A percentile compares a stretch with the other conserved stretches of the same genome.
Conservation (phyloP, 768 basidiomycete species). For the Macrolepiota dolichaula region DNA sequence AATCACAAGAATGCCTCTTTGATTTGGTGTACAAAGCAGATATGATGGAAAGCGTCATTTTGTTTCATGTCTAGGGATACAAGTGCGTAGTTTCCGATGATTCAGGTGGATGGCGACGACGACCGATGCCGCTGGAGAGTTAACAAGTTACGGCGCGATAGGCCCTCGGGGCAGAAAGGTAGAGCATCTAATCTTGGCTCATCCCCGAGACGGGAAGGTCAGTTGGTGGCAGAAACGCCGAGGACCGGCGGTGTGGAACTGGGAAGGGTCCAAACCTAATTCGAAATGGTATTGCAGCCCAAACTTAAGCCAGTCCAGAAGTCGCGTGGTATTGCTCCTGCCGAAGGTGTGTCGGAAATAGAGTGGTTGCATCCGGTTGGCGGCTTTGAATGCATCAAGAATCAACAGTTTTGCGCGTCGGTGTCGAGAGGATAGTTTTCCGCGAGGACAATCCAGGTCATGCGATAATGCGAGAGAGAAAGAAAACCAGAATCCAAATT, state of each 20-base stretch:
- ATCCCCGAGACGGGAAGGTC: constrained; percentile 4
- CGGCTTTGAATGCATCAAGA: not conserved
- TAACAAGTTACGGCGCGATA: not conserved
- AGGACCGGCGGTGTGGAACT: not conserved
- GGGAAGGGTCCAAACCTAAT: constrained; percentile 9
- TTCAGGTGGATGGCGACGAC: not conserved
- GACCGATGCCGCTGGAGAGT: not conserved
- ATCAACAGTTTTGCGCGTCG: constrained; percentile 5
- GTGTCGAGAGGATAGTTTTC: constrained; percentile 4
- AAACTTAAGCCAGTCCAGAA: constrained; percentile 4
- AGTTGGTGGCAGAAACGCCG: not conserved
- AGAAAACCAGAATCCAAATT: not conserved
- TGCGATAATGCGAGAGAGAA: not conserved
- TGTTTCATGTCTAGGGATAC: constrained; percentile 13
- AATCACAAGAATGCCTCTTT: constrained; percentile 8
- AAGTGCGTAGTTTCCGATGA: constrained; percentile 7
- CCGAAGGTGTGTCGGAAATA: constrained; percentile 8
- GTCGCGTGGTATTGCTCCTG: constrained; percentile 7
- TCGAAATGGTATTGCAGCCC: not conserved
- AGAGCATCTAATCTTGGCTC: not conserved
- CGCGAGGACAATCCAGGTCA: not conserved
- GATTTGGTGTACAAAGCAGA: constrained; percentile 10
- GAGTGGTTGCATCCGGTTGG: constrained; percentile 5
- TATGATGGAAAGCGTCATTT: constrained; percentile 9
- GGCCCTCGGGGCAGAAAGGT: not conserved